A percentile compares a stretch with the other conserved stretches of the same genome.
Evolutionary conservation across 257 asterid genomes (phyloP).

Genomic region (Salvia splendens): DNA sequence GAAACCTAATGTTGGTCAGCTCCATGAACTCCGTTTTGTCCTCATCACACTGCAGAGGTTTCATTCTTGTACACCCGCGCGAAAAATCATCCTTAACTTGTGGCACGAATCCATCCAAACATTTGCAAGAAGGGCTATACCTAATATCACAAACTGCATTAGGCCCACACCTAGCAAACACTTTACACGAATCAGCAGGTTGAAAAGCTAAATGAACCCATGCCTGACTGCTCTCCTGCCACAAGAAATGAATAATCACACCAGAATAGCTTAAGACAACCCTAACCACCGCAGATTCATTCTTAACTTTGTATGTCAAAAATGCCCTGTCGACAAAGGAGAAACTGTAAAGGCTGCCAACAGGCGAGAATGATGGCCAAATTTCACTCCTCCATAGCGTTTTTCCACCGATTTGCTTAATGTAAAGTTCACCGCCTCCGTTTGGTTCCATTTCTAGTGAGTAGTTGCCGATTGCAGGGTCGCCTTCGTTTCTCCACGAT

Average conservation of each 20-base stretch:
- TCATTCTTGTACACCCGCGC: constrained; percentile 34
- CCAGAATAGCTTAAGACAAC: constrained; percentile 11
- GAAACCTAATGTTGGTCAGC: constrained; percentile 19
- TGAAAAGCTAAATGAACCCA: fast-evolving
- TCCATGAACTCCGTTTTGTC: background rate
- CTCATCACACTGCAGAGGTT: constrained; percentile 15
- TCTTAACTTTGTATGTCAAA: constrained; percentile 19
- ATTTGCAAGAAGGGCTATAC: background rate
- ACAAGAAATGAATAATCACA: background rate
- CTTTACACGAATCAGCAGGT: background rate
- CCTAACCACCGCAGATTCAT: constrained; percentile 26
- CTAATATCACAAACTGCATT: constrained; percentile 29
- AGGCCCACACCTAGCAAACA: constrained; percentile 12
- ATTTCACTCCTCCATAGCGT: constrained; percentile 45
- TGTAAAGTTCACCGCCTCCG: constrained; percentile 35
- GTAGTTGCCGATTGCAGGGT: constrained; percentile 39
- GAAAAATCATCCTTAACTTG: background rate
- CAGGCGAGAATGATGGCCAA: constrained; percentile 20
- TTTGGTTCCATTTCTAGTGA: constrained; percentile 37
- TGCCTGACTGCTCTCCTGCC: constrained; percentile 13
- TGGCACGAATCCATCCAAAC: constrained; percentile 28
- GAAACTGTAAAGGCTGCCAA: constrained; percentile 8
- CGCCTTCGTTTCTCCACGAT: constrained; percentile 48
- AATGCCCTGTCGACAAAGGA: constrained; percentile 10
- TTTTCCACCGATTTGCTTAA: background rate